Percentiles rank a stretch among this genome's conserved stretches.
phyloP scores from a whole-genome alignment of 225 moss, liverwort and hornwort species.

The Anthoceros angustus region DNA sequence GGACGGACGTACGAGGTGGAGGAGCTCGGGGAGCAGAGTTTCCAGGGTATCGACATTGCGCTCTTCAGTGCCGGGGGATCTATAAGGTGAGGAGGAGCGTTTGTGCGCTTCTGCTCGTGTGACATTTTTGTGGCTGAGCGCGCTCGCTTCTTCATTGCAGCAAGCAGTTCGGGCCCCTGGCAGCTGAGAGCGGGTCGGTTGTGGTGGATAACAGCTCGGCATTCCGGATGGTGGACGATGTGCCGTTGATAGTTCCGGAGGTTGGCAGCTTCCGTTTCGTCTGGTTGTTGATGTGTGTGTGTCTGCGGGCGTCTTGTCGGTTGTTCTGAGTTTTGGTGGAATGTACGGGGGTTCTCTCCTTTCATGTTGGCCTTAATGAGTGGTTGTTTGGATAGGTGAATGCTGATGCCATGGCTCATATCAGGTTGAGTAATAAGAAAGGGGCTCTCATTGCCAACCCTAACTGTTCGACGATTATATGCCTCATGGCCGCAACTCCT shows the following conservation, averaged over 20 bases:
- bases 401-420: conserved; percentile 82
- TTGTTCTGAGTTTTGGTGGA: not conserved
- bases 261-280: conserved; percentile 9
- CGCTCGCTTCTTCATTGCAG: conserved; percentile 14
- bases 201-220: conserved; percentile 97
- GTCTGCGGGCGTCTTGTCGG: too few relatives aligned
- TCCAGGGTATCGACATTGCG: conserved; percentile 71
- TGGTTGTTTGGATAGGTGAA: conserved; percentile 24
- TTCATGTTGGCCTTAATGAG: not conserved
- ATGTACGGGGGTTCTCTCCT: too few relatives aligned
- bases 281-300: not conserved
- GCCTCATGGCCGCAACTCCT: conserved; percentile 86
- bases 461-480: conserved; percentile 97
- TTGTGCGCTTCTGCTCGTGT: not conserved
- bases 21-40: conserved; percentile 67
- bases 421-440: conserved; percentile 60
- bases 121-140: not conserved
- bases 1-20: conserved; percentile 61
- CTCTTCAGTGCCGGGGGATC: conserved; percentile 97
- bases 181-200: conserved; percentile 58
- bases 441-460: conserved; percentile 95
- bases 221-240: conserved; percentile 73
- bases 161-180: conserved; percentile 66
- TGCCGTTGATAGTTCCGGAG: conserved; percentile 86
- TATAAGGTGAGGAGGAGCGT: conserved; percentile 19